Evolutionary conservation across 352 stramenopile species (phyloP).

Genomic region (Blastocystis hominis): DNA sequence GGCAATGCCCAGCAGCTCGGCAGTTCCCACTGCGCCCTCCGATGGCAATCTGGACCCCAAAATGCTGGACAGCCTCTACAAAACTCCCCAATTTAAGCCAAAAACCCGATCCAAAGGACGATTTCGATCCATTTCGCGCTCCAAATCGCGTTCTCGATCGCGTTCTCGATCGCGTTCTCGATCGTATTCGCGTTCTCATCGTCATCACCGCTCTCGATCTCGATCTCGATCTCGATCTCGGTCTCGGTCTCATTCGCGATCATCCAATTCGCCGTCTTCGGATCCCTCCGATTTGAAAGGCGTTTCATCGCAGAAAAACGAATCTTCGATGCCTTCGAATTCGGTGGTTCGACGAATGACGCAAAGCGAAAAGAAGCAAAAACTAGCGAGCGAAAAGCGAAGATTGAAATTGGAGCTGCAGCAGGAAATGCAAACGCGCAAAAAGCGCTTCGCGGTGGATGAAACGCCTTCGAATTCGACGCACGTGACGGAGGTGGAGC

Average conservation of each 20-base stretch:
- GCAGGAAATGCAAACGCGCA: neutral
- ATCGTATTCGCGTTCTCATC: neutral
- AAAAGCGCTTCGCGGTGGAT: neutral
- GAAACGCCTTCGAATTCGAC: neutral
- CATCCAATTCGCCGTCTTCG: neutral
- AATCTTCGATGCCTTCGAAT: neutral
- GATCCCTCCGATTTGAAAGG: neutral
- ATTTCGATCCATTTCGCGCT: neutral
- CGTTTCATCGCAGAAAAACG: neutral
- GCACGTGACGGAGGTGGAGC: neutral
- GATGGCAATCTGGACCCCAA: constrained; percentile 12
- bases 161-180: neutral
- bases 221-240: neutral
- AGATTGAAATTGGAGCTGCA: neutral
- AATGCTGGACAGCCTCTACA: neutral
- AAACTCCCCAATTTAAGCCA: neutral
- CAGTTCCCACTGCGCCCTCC: neutral
- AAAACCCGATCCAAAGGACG: neutral
- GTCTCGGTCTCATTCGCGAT: neutral
- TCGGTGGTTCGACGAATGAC: neutral
- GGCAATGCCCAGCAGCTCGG: neutral
- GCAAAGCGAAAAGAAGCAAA: neutral
- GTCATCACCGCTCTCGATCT: neutral
- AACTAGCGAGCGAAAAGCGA: neutral
- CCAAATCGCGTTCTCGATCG: neutral